Evolutionary conservation across 305 asterid species (phyloP).

Genomic region (Fraxinus ornus): DNA sequence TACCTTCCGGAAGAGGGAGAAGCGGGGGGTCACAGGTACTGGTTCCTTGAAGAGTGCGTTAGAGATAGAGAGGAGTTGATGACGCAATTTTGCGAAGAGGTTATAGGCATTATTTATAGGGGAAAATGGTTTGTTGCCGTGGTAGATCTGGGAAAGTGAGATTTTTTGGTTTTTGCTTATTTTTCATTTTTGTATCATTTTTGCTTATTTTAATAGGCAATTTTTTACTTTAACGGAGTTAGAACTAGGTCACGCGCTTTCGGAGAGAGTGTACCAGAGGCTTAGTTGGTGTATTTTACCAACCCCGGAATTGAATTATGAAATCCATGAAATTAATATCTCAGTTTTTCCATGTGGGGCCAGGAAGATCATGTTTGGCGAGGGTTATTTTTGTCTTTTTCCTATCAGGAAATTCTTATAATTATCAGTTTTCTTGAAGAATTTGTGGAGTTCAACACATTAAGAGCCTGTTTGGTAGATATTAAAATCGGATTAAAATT

Average conservation of each 20-base stretch:
- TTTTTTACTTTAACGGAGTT: background rate
- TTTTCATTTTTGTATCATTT: background rate
- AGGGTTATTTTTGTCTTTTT: no score
- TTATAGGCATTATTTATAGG: conserved; percentile 19
- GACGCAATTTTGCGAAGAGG: background rate
- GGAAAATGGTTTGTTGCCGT: background rate
- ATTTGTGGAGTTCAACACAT: no score
- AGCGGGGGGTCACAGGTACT: background rate
- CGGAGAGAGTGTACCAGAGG: background rate
- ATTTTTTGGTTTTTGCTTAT: background rate
- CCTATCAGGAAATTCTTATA: no score
- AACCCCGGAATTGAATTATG: background rate
- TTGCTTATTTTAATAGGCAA: background rate
- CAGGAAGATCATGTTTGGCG: no score
- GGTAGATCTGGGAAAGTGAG: conserved; percentile 23
- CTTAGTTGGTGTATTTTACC: background rate
- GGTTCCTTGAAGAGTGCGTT: conserved; percentile 16
- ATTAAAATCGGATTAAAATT: no score
- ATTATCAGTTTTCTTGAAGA: no score
- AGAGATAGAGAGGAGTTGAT: background rate
- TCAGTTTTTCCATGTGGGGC: no score
- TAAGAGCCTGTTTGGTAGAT: no score
- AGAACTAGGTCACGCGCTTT: background rate
- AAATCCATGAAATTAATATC: no score
- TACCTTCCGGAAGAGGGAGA: background rate